phyloP scores from a whole-genome alignment of 345 rosid species.

The sweet orange (Citrus sinensis) region DVS_A1.0 CM039164.1:2760001-2760500 shows the following conservation, averaged over 20 bases:
- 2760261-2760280: constrained; percentile 38
- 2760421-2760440: neutral
- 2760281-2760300: constrained; percentile 91
- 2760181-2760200: constrained; percentile 94
- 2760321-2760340: constrained; percentile 83
- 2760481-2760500: neutral
- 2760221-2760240: neutral
- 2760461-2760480: neutral
- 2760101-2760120: neutral
- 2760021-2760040: neutral
- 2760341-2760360: constrained; percentile 97
- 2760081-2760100: neutral
- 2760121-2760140: constrained; percentile 83
- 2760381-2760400: neutral
- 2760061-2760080: neutral
- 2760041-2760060: neutral
- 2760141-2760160: constrained; percentile 90
- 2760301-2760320: constrained; percentile 97
- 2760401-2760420: neutral
- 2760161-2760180: constrained; percentile 97
- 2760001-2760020: neutral
- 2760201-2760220: neutral
- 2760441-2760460: neutral
- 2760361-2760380: constrained; percentile 61
- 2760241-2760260: neutral